phyloP scores from a whole-genome alignment of 1,284 basidiomycete species.

The Puccinia novopanici region DNA sequence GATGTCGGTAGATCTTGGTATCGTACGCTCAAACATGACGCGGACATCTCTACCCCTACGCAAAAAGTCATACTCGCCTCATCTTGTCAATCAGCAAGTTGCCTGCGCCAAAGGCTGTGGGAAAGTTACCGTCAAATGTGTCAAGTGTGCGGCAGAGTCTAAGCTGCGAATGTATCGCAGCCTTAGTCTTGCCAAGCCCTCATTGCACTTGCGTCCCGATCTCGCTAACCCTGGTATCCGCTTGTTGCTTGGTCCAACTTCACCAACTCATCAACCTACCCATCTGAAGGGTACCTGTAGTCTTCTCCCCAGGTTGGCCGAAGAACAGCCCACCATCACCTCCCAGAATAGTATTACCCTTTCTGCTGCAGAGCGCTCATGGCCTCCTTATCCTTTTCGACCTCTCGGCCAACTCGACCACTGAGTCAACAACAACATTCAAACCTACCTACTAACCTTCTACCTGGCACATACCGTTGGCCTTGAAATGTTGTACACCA shows the following conservation, averaged over 20 bases:
- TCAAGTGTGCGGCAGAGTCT: slow-evolving; percentile 35
- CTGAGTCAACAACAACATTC: background rate
- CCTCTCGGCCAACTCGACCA: slow-evolving; percentile 2
- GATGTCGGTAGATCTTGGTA: slow-evolving; percentile 39
- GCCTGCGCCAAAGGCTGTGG: slow-evolving; percentile 45
- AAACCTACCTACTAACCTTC: background rate
- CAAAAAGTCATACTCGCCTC: slow-evolving; percentile 32
- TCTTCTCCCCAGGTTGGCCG: background rate
- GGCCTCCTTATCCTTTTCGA: slow-evolving; percentile 48
- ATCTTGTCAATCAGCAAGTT: slow-evolving; percentile 34
- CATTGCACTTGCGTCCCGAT: background rate
- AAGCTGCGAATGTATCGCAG: slow-evolving; percentile 43
- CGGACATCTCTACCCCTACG: slow-evolving; percentile 31
- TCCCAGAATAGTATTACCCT: background rate
- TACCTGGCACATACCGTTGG: background rate
- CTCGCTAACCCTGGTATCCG: background rate
- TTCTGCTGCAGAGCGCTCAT: slow-evolving; percentile 7
- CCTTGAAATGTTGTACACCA: slow-evolving; percentile 1
- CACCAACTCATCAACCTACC: background rate
- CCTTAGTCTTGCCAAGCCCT: slow-evolving; percentile 30
- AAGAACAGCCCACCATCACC: background rate
- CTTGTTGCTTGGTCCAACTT: background rate
- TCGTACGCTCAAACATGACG: background rate
- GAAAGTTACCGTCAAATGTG: slow-evolving; percentile 46
- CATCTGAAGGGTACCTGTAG: background rate